These are phyloP conservation scores for Podaxis sp. DNA, from an alignment of 768 basidiomycete species.

Conservation along the genomic window DNA sequence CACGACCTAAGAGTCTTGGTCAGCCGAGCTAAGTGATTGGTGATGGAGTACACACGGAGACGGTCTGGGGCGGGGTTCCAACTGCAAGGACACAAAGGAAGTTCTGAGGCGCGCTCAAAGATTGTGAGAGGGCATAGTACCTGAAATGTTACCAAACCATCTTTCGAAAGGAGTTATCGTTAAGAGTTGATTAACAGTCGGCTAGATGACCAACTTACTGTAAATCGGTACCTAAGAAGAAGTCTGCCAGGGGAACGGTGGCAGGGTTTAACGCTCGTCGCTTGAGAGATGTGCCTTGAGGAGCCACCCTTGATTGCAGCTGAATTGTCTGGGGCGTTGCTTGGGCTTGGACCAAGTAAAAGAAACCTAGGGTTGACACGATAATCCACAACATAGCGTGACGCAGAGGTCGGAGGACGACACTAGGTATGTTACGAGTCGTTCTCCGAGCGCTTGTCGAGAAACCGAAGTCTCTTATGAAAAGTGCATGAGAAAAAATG, in stretches of 20 bases:
- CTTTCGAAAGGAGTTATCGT: constrained; percentile 23
- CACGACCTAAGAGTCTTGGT: constrained; percentile 38
- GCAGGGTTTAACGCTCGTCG: constrained; percentile 38
- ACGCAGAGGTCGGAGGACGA: background rate
- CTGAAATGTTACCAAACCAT: constrained; percentile 54
- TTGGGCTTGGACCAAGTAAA: constrained; percentile 11
- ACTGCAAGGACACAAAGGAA: constrained; percentile 27
- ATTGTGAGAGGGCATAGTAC: constrained; percentile 23
- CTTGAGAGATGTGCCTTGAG: constrained; percentile 23
- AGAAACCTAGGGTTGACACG: constrained; percentile 4
- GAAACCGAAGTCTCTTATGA: background rate
- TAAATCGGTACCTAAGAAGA: constrained; percentile 58
- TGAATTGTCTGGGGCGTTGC: constrained; percentile 32
- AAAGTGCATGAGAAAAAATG: constrained; percentile 4
- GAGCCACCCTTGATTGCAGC: constrained; percentile 27
- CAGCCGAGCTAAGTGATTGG: background rate
- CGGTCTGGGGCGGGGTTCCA: constrained; percentile 52
- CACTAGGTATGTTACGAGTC: background rate
- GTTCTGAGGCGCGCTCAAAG: background rate
- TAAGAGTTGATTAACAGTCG: background rate
- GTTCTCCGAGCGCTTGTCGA: background rate
- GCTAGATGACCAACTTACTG: constrained; percentile 35
- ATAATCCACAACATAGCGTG: constrained; percentile 1
- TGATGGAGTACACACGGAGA: constrained; percentile 31
- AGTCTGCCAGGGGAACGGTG: constrained; percentile 48